Evolutionary conservation across 306 rosid species (phyloP).

Genomic region (Comarum palustre): DNA sequence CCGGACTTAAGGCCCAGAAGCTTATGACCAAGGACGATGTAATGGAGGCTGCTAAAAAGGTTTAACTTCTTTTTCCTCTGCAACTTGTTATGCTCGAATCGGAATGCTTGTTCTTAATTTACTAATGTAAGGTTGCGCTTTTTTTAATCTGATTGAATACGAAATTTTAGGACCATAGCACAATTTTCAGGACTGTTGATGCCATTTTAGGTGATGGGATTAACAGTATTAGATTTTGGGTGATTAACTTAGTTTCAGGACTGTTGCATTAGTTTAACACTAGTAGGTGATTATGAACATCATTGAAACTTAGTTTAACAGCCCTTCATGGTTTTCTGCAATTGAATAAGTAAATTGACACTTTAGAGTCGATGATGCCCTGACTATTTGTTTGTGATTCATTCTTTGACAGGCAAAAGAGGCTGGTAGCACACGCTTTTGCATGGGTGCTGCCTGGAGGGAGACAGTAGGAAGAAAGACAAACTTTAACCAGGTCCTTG

Average conservation of each 20-base stretch:
- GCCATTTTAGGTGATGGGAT: background rate
- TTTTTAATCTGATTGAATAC: background rate
- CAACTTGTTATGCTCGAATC: background rate
- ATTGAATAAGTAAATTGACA: background rate
- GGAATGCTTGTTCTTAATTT: background rate
- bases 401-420: constrained; percentile 75
- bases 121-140: background rate
- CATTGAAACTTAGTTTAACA: background rate
- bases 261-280: too few relatives aligned
- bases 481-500: constrained; percentile 85
- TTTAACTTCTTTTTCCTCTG: constrained; percentile 21
- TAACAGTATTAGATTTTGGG: too few relatives aligned
- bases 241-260: too few relatives aligned
- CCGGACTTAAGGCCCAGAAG: constrained; percentile 76
- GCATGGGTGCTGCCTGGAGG: constrained; percentile 99
- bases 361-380: background rate
- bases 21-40: constrained; percentile 81
- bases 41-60: constrained; percentile 72
- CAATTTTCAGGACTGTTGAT: background rate
- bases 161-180: background rate
- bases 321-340: background rate
- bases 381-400: constrained; percentile 13
- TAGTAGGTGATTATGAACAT: too few relatives aligned
- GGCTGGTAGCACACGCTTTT: constrained; percentile 97
- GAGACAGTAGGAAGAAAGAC: constrained; percentile 89